phyloP scores from a whole-genome alignment of 2,329 filamentous ascomycete genomes.

The Emergomyces africanus region DNA sequence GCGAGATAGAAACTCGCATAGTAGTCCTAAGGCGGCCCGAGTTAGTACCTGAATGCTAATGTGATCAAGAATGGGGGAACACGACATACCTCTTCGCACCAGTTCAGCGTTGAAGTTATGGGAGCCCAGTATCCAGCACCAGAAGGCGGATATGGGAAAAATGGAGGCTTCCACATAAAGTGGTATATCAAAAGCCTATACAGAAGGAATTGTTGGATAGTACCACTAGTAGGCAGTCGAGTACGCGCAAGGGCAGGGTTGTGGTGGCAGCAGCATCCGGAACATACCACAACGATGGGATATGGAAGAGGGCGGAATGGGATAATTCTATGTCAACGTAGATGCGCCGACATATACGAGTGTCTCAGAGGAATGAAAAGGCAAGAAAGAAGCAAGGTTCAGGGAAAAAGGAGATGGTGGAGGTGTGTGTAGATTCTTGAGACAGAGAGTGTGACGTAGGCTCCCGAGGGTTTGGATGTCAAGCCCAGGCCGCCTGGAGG shows the following conservation, averaged over 20 bases:
- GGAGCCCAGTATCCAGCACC: conserved; percentile 52
- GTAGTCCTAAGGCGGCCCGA: conserved; percentile 45
- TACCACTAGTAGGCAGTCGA: not conserved
- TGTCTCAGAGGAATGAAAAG: not conserved
- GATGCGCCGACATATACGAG: not conserved
- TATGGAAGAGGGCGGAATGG: not conserved
- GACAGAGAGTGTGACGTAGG: not conserved
- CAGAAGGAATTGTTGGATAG: not conserved
- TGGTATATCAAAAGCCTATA: not conserved
- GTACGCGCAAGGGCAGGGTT: not conserved
- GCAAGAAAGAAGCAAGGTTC: not conserved
- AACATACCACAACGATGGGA: not conserved
- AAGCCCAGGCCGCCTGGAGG: no score
- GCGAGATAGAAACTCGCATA: conserved; percentile 63
- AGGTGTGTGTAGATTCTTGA: not conserved
- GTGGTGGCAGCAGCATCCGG: not conserved
- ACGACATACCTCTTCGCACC: conserved; percentile 58
- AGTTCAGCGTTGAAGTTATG: conserved; percentile 61
- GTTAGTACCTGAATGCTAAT: no score
- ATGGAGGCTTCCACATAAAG: not conserved
- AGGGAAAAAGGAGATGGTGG: not conserved
- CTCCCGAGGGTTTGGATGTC: not conserved
- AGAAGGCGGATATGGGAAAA: conserved; percentile 31
- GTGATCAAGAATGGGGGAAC: not conserved
- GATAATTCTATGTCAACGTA: not conserved